phyloP scores from a whole-genome alignment of 2,329 filamentous ascomycete species.

The Paecilomyces sp. region DNA sequence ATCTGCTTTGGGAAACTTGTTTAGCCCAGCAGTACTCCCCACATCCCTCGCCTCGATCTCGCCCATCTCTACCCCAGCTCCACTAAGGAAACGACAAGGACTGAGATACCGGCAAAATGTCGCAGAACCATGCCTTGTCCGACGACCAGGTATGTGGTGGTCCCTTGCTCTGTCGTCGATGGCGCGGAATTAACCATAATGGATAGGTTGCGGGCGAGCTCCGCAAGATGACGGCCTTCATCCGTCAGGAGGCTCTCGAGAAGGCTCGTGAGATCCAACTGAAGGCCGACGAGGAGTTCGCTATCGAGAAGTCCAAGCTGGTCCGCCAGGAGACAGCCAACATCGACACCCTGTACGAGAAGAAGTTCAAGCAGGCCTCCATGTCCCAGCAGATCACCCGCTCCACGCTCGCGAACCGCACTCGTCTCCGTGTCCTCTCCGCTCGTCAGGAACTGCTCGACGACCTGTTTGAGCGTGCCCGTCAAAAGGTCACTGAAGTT shows the following conservation, averaged over 20 bases:
- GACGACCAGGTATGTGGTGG: slow-evolving; percentile 77
- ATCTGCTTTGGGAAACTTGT: slow-evolving; percentile 14
- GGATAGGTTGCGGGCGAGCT: slow-evolving; percentile 89
- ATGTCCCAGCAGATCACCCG: slow-evolving; percentile 99
- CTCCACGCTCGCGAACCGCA: slow-evolving; percentile 95
- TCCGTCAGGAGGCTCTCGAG: slow-evolving; percentile 95
- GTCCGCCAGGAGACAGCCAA: slow-evolving; percentile 89
- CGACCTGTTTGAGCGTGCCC: slow-evolving; percentile 74
- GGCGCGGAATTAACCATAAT: slow-evolving; percentile 7
- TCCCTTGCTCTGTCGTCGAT: slow-evolving; percentile 6
- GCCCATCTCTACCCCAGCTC: not conserved
- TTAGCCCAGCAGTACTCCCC: not conserved
- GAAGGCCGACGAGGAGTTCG: slow-evolving; percentile 98
- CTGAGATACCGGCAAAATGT: slow-evolving; percentile 58
- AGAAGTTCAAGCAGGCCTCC: slow-evolving; percentile 97
- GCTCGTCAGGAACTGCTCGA: slow-evolving; percentile 89
- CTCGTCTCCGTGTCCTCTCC: slow-evolving; percentile 76
- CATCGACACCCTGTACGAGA: slow-evolving; percentile 90
- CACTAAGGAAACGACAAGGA: not conserved
- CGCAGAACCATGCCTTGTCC: slow-evolving; percentile 87
- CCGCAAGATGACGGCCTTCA: slow-evolving; percentile 99
- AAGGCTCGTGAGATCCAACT: slow-evolving; percentile 96
- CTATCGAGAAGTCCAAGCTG: slow-evolving; percentile 97
- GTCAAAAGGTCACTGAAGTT: slow-evolving; percentile 61
- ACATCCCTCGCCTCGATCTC: not conserved